Evolutionary conservation across 192 early-diverging fungal species (phyloP).

Genomic region (Diversispora epigaea): DNA sequence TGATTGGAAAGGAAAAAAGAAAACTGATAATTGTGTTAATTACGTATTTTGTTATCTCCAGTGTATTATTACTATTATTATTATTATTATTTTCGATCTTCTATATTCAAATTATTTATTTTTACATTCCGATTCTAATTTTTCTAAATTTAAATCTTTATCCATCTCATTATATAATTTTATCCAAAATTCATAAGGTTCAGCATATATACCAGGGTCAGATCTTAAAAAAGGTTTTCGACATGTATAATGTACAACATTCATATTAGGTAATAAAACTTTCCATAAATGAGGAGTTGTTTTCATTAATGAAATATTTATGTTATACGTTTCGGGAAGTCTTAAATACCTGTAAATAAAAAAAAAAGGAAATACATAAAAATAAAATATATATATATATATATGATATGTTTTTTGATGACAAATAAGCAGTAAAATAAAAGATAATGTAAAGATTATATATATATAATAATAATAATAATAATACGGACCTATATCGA

Average conservation of each 20-base stretch:
- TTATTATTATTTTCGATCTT: no score
- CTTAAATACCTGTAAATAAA: background rate
- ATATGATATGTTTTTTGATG: background rate
- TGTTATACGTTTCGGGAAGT: background rate
- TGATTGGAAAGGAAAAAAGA: no score
- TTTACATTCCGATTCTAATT: background rate
- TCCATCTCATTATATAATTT: background rate
- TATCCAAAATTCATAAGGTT: slow-evolving; percentile 2
- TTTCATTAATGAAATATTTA: background rate
- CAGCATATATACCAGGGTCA: background rate
- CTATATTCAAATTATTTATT: background rate
- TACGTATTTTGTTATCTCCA: no score
- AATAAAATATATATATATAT: no score
- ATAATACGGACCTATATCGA: background rate
- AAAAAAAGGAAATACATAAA: no score
- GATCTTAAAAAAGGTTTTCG: slow-evolving; percentile 1
- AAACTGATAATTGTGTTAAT: no score
- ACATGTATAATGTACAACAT: slow-evolving; percentile 15
- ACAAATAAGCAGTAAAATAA: background rate
- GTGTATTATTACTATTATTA: no score
- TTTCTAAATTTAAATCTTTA: background rate
- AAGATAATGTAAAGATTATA: background rate
- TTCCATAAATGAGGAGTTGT: background rate
- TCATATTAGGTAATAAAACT: slow-evolving; percentile 1
- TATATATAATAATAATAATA: background rate